phyloP scores from a whole-genome alignment of 441 rosid genomes.

The Francoa sonchifolia region DNA sequence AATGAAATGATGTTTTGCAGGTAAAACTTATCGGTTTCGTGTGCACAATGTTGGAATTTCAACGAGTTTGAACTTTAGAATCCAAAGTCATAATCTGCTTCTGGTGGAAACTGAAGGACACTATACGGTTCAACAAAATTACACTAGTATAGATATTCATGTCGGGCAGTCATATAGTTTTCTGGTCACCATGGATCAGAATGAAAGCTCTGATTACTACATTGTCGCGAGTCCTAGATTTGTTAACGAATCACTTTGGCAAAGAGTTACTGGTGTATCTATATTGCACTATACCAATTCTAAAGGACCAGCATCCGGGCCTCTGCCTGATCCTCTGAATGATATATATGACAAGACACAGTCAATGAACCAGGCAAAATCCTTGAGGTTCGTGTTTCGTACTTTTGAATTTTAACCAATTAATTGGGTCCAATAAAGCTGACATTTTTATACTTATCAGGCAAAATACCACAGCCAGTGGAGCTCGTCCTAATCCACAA shows the following conservation, averaged over 20 bases:
- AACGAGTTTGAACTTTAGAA: constrained; percentile 80
- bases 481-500: constrained; percentile 95
- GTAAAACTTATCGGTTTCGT: constrained; percentile 71
- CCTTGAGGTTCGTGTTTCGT: constrained; percentile 75
- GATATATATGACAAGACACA: constrained; percentile 64
- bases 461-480: constrained; percentile 77
- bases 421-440: too few species aligned
- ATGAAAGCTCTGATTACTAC: constrained; percentile 72
- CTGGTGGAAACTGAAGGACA: constrained; percentile 75
- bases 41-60: constrained; percentile 82
- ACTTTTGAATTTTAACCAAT: background rate
- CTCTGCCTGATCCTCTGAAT: constrained; percentile 55
- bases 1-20: constrained; percentile 27
- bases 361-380: constrained; percentile 72
- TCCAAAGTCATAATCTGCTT: constrained; percentile 76
- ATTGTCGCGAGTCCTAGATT: constrained; percentile 88
- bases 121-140: constrained; percentile 61
- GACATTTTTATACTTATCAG: constrained; percentile 22
- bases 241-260: constrained; percentile 83
- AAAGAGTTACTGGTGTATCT: constrained; percentile 81
- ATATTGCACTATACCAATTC: constrained; percentile 87
- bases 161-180: constrained; percentile 89
- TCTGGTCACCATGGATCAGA: constrained; percentile 81
- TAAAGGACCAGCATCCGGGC: constrained; percentile 65
- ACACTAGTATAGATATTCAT: constrained; percentile 63